Evolutionary conservation across 2,329 filamentous ascomycete species (phyloP).

Genomic region (Epichloe brachyelytri): DNA sequence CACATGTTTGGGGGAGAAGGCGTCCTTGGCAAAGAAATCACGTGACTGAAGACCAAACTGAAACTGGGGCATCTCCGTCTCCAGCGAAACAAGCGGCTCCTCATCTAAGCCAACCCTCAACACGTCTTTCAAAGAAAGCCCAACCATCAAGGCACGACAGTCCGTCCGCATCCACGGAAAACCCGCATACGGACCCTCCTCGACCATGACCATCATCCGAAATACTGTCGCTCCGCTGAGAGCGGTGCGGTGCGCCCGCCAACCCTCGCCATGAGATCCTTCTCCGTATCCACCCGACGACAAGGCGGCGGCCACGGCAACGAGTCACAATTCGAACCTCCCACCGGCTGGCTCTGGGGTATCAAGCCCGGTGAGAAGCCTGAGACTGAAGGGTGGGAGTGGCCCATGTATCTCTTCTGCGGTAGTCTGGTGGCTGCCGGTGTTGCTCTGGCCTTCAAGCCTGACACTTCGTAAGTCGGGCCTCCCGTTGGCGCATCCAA

Average conservation of each 20-base stretch:
- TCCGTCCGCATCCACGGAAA: slow-evolving; percentile 12
- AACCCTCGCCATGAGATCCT: slow-evolving; percentile 22
- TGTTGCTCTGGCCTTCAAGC: slow-evolving; percentile 88
- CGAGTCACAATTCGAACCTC: slow-evolving; percentile 77
- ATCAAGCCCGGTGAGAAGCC: slow-evolving; percentile 92
- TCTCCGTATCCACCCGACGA: slow-evolving; percentile 32
- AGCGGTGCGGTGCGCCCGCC: slow-evolving; percentile 25
- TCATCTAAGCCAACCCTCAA: background rate
- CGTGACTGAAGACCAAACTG: background rate
- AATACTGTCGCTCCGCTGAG: slow-evolving; percentile 24
- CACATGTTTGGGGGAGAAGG: background rate
- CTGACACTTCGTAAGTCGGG: slow-evolving; percentile 84
- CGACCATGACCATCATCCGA: slow-evolving; percentile 23
- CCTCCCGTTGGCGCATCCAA: background rate
- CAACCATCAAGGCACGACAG: slow-evolving; percentile 18
- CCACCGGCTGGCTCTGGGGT: slow-evolving; percentile 84
- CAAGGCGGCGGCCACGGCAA: slow-evolving; percentile 30
- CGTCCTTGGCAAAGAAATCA: background rate
- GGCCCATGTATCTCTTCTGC: slow-evolving; percentile 71
- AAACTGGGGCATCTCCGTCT: background rate
- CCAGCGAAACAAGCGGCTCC: background rate
- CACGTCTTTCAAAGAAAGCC: background rate
- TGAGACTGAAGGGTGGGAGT: slow-evolving; percentile 95
- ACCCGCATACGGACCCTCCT: background rate
- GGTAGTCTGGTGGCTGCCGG: slow-evolving; percentile 60